Base-by-base conservation (phyloP, 140 eudicot genomes). In the Erigeron philadelphicus region DNA sequence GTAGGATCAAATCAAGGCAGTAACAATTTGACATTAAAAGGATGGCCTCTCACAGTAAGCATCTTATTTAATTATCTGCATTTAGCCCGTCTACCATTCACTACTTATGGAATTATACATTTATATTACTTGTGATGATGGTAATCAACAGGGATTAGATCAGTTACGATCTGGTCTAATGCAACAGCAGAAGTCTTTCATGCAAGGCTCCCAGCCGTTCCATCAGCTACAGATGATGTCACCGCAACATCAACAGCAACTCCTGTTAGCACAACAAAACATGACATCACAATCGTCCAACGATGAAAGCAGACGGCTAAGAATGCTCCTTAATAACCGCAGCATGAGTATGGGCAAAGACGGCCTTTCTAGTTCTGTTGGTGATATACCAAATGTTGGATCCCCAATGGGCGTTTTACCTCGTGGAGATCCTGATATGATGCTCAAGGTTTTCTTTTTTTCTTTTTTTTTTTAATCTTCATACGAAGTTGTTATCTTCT, bases 31-130 rank as follows among this genome's bases (percentile, higher is more conserved):
- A 93, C 98, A 16, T 79, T 93, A 77, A 93, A 89, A 86, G 98
- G 98, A 78, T 93, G 98, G 98, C 98, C 98, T 31, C 85, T 93
- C 68, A 93, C 98, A 0, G 98, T 93, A 87, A 86, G 96, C 79
- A 49, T 56, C 11, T 48, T 40, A 16, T 44, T 43, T 25, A 0
- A 48, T 58, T 2, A 31, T 49, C 49, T 17, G 5, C 65, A 68
- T 61, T 16, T 38, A 59, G 54, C 40, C 40, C 12, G n/a, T 68
- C 64, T 40, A 58, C 31, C 17, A 12, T 16, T 35, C 13, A 45
- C 8, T 47, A 57, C 38, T 72, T 35, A 53, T 16, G 25, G 11
- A 53, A 5, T 16, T 7, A 53, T 1, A 21, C 18, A 4, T 53
- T 53, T 9, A 53, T 53, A 10, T 19, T 16, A n/a, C 19, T 0